Evolutionary conservation across 805 yeast species (phyloP), one percentile per base, ranked within the genome.

Genomic region (Nakazawaea sp.): DNA sequence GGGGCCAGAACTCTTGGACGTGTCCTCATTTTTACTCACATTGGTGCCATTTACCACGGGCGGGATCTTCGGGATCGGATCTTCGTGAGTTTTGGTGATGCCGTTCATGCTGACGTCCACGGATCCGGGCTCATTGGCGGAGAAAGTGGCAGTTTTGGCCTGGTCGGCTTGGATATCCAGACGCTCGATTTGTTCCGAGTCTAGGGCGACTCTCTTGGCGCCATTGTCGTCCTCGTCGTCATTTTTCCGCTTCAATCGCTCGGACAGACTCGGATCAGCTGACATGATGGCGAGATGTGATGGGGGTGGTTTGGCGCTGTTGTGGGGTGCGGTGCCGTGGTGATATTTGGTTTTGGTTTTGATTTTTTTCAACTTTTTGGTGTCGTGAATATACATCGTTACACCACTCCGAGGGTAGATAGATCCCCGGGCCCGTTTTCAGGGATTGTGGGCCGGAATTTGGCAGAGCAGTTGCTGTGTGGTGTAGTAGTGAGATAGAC

Each of bases 141-240:
- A 28, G 7, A 15, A 5, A 28, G 21, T 26, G 1, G 74, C 71
- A 4, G 72, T 64, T 32, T 60, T 64, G 23, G 59, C 56, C 30
- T 56, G 59, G 33, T 63, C 72, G 30, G 66, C 64, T 35, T 62
- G 58, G 20, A 58, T 57, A 20, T 69, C 75, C 16, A 53, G 52
- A 33, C 51, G 58, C 20, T 66, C 75, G 30, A 70, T 55, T 32
- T 68, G 71, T 39, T 74, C 85, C 39, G 78, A 72, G 45, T 80
- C 85, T 46, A 81, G 65, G 2, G 89, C 89, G 12, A 80, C 82
- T 35, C 90, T 61, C 49, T 81, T 81, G 36, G 65, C 76, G 21
- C 70, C 64, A 38, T 72, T 75, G 42, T 68, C 75, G 31, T 71
- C 68, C 10, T 62, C 61, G 41, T 79, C 86, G 44, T 81, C 88